Base-by-base conservation (phyloP, 2,329 filamentous ascomycete genomes). In the Neocucurbitaria cava region DNA sequence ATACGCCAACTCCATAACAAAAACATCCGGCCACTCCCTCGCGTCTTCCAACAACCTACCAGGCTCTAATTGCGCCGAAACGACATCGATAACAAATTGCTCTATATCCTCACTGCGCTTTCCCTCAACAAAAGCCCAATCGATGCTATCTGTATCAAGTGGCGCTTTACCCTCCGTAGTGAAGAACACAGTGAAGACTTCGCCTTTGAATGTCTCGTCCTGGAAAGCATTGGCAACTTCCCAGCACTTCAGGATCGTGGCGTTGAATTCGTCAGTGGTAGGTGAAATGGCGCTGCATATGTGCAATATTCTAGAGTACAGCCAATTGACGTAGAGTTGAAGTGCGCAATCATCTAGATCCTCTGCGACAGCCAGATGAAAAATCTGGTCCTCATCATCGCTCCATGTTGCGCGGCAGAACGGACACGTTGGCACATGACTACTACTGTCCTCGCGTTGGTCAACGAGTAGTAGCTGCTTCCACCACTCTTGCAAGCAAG, bases 331-430 rank as follows among this genome's bases (percentile, higher is more conserved):
- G 23, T 68, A 68, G 1, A 23, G 15, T 26, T 60, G 53, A 7
- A 65, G 43, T 3, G 51, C 45, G 8, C 48, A 28, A 0, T 33
- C 24, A 11, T 60, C 47, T 1, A 62, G 47, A 1, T 42, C n/a
- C 6, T 23, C 30, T 15, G 40, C 28, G 13, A 51, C 5, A 11
- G 36, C 21, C 6, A 53, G 8, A 26, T 24, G 3, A 1, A 35
- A 45, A n/a, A 33, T 23, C 7, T n/a, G n/a, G 40, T 5, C 2
- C 35, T 46, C 6, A n/a, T 54, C 30, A 17, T 45, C 39, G 33
- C 46, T 46, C 57, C 57, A 64, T n/a, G 33, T 13, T 1, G 45
- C 30, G 21, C 60, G 65, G 30, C 62, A 68, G 35, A 61, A 57
- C 3, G 64, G 60, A 26, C 64, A 69, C 0, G 47, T 56, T 0